phyloP scores from a whole-genome alignment of 805 yeast genomes.

The Zygotorulaspora chibaensis region DNA sequence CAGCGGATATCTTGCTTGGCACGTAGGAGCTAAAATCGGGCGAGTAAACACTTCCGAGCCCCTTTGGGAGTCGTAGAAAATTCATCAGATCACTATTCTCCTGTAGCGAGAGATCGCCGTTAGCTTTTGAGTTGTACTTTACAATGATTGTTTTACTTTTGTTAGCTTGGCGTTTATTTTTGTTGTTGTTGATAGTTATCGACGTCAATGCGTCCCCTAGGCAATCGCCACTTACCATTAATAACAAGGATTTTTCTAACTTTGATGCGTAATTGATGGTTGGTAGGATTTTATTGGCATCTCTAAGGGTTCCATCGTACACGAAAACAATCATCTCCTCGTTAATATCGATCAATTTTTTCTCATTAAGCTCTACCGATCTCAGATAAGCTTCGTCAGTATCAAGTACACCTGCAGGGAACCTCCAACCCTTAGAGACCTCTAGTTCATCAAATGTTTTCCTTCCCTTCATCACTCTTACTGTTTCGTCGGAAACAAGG shows the following conservation, averaged over 20 bases:
- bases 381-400: constrained; percentile 30
- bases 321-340: constrained; percentile 23
- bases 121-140: constrained; percentile 22
- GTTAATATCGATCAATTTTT: constrained; percentile 25
- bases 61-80: constrained; percentile 29
- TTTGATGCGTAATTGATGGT: constrained; percentile 26
- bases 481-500: constrained; percentile 29
- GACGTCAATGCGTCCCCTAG: constrained; percentile 30
- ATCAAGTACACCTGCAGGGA: constrained; percentile 25
- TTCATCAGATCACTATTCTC: constrained; percentile 26
- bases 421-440: constrained; percentile 33
- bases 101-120: constrained; percentile 16
- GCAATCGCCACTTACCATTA: constrained; percentile 28
- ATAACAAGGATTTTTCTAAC: constrained; percentile 21
- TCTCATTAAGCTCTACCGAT: constrained; percentile 23
- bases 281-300: constrained; percentile 28
- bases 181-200: constrained; percentile 32
- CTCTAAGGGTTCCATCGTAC: constrained; percentile 29
- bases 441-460: constrained; percentile 27
- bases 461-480: constrained; percentile 29
- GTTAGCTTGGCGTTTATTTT: constrained; percentile 24
- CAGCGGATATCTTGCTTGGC: constrained; percentile 31
- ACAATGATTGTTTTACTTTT: constrained; percentile 19
- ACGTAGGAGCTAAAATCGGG: constrained; percentile 27
- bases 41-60: constrained; percentile 26